These are phyloP conservation scores for Cymbopogon flexuosus DNA, from an alignment of 202 grass and related monocot species.

Conservation along the genomic window DNA sequence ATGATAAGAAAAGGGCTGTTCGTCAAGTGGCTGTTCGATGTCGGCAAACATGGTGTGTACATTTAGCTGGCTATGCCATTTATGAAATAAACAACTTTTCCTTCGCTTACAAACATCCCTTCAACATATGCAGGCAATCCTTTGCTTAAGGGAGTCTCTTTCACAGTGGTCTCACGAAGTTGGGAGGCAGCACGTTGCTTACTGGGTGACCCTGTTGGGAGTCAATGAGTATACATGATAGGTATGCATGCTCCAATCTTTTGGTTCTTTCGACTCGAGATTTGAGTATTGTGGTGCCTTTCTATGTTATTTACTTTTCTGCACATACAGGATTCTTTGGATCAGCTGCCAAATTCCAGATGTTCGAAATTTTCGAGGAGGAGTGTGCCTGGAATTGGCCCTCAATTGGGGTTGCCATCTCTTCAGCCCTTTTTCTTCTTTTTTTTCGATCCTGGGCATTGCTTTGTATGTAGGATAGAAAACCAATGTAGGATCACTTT, in stretches of 20 bases:
- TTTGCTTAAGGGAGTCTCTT: slow-evolving; percentile 31
- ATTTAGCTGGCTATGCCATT: not conserved
- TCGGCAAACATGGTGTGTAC: slow-evolving; percentile 71
- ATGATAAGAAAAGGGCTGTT: slow-evolving; percentile 76
- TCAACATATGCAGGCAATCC: slow-evolving; percentile 39
- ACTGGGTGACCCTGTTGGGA: not conserved
- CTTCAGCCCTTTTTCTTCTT: not conserved
- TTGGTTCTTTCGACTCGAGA: slow-evolving; percentile 3
- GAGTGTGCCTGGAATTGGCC: not conserved
- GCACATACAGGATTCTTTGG: not conserved
- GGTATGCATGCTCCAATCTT: not conserved
- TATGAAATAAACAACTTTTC: not conserved
- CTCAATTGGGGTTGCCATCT: not conserved
- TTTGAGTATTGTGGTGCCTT: not conserved
- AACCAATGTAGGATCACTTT: not conserved
- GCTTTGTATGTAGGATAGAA: not conserved
- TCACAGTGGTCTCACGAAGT: not conserved
- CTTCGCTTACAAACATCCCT: not conserved
- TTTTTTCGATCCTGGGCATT: not conserved
- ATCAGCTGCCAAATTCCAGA: not conserved
- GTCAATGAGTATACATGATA: not conserved
- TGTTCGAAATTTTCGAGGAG: not conserved
- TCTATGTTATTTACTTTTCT: not conserved
- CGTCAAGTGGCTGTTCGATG: slow-evolving; percentile 83
- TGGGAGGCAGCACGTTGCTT: not conserved